Conservation (phyloP, 179 eudicot species). For the Spinacia oleracea region DNA sequence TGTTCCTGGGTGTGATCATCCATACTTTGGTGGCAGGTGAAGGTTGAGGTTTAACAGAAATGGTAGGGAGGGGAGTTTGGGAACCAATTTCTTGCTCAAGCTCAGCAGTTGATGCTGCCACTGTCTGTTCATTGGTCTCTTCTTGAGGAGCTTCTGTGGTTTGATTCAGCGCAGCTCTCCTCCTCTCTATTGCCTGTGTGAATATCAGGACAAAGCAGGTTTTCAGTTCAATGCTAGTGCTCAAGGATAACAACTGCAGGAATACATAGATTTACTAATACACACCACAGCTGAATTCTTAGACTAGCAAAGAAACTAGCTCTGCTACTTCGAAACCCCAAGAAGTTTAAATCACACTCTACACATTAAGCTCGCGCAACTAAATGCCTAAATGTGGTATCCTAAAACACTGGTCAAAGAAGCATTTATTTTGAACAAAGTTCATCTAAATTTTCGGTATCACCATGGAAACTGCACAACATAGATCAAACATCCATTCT, state of each 20-base stretch:
- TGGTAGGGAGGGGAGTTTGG: constrained; percentile 47
- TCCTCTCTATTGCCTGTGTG: constrained; percentile 61
- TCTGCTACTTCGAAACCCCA: not conserved
- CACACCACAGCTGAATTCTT: not conserved
- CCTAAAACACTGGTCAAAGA: not conserved
- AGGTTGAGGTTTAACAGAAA: constrained; percentile 30
- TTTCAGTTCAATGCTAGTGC: not conserved
- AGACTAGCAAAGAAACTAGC: not conserved
- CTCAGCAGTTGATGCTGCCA: constrained; percentile 38
- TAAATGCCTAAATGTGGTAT: not conserved
- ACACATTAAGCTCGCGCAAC: not conserved
- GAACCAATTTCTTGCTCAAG: constrained; percentile 44
- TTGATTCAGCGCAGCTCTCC: constrained; percentile 53
- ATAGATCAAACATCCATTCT: not conserved
- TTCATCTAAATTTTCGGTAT: too few relatives aligned
- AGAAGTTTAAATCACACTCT: not conserved
- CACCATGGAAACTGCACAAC: not conserved
- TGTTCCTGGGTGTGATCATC: constrained; percentile 40
- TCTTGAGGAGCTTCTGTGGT: constrained; percentile 27
- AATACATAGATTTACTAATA: not conserved
- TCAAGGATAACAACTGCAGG: not conserved
- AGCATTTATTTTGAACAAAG: too few relatives aligned
- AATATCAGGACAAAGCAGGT: not conserved
- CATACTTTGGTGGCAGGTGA: constrained; percentile 43
- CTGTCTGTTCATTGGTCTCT: constrained; percentile 15